Evolutionary conservation across 176 grass and related monocot genomes (phyloP).

Genomic region (Oryza rufipogon): DNA sequence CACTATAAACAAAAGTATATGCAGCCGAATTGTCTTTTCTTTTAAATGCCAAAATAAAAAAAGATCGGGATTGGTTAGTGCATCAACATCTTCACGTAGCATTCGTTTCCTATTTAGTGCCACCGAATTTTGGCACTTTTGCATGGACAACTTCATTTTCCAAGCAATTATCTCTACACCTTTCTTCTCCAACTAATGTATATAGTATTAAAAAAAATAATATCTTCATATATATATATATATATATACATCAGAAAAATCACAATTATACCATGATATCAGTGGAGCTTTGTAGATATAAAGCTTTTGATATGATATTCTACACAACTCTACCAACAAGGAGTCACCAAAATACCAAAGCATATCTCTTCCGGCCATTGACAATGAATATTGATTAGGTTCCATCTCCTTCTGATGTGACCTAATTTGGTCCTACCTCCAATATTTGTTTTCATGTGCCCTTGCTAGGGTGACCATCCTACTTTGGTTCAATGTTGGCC

Average conservation of each 20-base stretch:
- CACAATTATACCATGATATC: neutral
- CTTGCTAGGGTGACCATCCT: conserved; percentile 1
- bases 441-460: conserved; percentile 15
- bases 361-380: conserved; percentile 15
- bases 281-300: conserved; percentile 21
- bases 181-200: neutral
- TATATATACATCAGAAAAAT: neutral
- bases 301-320: conserved; percentile 24
- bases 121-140: neutral
- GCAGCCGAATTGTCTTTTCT: too few relatives aligned
- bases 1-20: neutral
- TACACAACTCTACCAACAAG: neutral
- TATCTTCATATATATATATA: neutral
- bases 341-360: neutral
- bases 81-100: conserved; percentile 36
- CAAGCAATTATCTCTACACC: neutral
- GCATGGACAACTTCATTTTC: neutral
- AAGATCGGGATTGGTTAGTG: neutral
- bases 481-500: neutral
- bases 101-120: neutral
- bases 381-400: neutral
- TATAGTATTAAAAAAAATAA: neutral
- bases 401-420: neutral
- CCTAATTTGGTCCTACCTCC: conserved; percentile 14
- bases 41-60: neutral